Percentiles rank a stretch among this genome's conserved stretches.
phyloP scores from a whole-genome alignment of 345 rosid species.

The Excoecaria cochinchinensis region DNA sequence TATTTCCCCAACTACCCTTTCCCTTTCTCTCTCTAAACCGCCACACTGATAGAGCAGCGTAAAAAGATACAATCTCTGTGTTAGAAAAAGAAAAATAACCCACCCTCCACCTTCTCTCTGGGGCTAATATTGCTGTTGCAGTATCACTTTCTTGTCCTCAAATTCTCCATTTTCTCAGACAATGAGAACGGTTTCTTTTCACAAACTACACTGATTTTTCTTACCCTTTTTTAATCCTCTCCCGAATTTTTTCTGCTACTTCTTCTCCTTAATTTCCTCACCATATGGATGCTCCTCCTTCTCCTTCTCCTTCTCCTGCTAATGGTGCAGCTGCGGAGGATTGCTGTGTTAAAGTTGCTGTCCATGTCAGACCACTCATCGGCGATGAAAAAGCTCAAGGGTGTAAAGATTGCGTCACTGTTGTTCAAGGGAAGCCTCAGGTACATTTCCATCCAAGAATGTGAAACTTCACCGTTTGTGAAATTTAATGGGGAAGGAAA shows the following conservation, averaged over 20 bases:
- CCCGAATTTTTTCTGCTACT: background rate
- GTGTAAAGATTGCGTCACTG: slow-evolving; percentile 92
- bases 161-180: slow-evolving; percentile 30
- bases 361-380: slow-evolving; percentile 93
- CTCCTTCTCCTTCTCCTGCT: slow-evolving; percentile 18
- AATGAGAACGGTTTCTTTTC: slow-evolving; percentile 31
- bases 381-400: slow-evolving; percentile 90
- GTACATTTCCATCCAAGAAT: slow-evolving; percentile 31
- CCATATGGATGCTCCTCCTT: slow-evolving; percentile 27
- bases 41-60: background rate
- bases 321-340: slow-evolving; percentile 44
- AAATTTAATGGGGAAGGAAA: background rate
- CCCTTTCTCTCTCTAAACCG: slow-evolving; percentile 25
- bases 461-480: slow-evolving; percentile 4
- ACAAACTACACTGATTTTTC: slow-evolving; percentile 18
- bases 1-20: slow-evolving; percentile 46
- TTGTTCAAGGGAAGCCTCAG: slow-evolving; percentile 91
- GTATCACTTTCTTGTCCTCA: slow-evolving; percentile 44
- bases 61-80: background rate
- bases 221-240: background rate
- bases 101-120: slow-evolving; percentile 7
- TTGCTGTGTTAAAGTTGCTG: slow-evolving; percentile 96
- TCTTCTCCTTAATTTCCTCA: slow-evolving; percentile 3
- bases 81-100: background rate
- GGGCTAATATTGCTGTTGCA: slow-evolving; percentile 17